phyloP scores from a whole-genome alignment of 2,329 filamentous ascomycete genomes.

The Botrytis sinoallii region DNA sequence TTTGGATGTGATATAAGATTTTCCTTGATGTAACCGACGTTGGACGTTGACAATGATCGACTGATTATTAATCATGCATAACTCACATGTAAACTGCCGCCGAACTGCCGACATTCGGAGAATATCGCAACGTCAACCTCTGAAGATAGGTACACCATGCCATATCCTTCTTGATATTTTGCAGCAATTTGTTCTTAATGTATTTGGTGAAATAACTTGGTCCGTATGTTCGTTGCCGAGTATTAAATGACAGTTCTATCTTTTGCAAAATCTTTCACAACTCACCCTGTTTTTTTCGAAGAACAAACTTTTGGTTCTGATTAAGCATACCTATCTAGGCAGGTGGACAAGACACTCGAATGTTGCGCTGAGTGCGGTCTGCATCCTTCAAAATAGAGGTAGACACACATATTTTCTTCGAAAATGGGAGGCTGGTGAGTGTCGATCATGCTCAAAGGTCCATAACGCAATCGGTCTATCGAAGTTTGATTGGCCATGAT shows the following conservation, averaged over 20 bases:
- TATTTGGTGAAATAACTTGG: neutral
- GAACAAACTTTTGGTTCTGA: neutral
- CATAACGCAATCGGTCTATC: neutral
- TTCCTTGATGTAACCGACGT: neutral
- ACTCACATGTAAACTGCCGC: neutral
- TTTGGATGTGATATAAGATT: neutral
- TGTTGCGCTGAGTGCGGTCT: neutral
- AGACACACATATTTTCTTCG: neutral
- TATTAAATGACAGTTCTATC: neutral
- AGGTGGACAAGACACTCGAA: neutral
- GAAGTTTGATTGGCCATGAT: neutral
- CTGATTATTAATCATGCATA: conserved; percentile 9
- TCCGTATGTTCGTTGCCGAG: neutral
- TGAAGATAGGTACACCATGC: neutral
- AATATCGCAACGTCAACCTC: neutral
- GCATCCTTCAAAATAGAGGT: neutral
- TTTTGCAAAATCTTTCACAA: neutral
- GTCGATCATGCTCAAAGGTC: neutral
- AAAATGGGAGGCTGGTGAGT: neutral
- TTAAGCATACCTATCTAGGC: neutral
- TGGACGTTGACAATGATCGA: neutral
- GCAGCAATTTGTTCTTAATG: neutral
- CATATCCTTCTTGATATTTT: neutral
- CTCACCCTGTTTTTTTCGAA: neutral
- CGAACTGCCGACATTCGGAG: neutral